These are phyloP conservation scores for Beauveria asiatica DNA, from an alignment of 2,329 filamentous ascomycete genomes.

Conservation along the genomic window DNA sequence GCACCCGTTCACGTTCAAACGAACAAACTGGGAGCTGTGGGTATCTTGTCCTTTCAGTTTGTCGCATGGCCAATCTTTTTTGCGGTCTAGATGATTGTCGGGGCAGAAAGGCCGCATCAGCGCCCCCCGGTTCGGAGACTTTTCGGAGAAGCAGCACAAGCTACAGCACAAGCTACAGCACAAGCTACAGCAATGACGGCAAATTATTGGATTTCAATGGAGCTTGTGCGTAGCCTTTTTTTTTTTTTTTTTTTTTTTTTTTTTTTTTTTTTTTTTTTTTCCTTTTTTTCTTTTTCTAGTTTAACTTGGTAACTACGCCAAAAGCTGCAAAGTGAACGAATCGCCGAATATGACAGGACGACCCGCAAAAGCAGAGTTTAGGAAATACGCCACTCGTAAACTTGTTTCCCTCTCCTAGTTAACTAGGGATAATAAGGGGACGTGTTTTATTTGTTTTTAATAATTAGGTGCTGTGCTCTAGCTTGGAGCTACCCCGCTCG, in stretches of 20 bases:
- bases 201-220: constrained; percentile 1
- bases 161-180: too few relatives aligned
- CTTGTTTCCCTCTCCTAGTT: background rate
- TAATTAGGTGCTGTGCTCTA: background rate
- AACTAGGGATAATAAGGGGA: too few relatives aligned
- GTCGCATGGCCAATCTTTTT: background rate
- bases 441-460: too few relatives aligned
- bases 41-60: background rate
- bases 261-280: too few relatives aligned
- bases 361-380: background rate
- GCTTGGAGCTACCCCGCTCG: constrained; percentile 8
- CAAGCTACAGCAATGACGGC: too few relatives aligned
- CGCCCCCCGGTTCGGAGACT: constrained; percentile 1
- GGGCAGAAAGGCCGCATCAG: background rate
- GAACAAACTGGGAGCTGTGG: background rate
- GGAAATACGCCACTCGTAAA: background rate
- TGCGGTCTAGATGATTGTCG: background rate
- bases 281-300: too few relatives aligned
- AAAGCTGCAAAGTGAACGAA: background rate
- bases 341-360: background rate
- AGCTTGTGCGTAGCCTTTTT: background rate
- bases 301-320: too few relatives aligned
- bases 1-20: background rate
- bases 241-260: too few relatives aligned
- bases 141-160: background rate